Evolutionary conservation across 495 filamentous ascomycete genomes (phyloP).

Genomic region (Hypoxylon lienhwacheense): DNA sequence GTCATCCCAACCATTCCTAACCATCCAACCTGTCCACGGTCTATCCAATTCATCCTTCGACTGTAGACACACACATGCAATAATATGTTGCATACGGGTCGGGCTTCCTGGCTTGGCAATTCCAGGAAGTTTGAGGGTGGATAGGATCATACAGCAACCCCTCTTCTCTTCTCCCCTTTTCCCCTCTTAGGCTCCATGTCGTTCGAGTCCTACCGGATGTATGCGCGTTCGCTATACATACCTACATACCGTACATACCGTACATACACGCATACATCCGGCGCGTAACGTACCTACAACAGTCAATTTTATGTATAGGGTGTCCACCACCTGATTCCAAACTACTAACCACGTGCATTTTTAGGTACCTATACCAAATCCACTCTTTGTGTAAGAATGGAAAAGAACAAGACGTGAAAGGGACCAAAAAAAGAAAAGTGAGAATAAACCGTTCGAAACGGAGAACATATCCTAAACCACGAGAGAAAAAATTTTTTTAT

Average conservation of each 20-base stretch:
- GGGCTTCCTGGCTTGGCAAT: slow-evolving; percentile 28
- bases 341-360: background rate
- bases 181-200: slow-evolving; percentile 9
- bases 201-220: background rate
- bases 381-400: no score
- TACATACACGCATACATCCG: background rate
- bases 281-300: no score
- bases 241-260: background rate
- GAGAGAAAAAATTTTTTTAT: slow-evolving; percentile 1
- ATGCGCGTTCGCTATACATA: background rate
- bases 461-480: background rate
- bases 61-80: no score
- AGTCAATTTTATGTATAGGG: no score
- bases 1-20: background rate
- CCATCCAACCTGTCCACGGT: background rate
- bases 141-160: slow-evolving; percentile 27
- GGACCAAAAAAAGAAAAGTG: no score
- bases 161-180: no score
- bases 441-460: slow-evolving; percentile 5
- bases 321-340: no score
- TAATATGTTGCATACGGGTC: slow-evolving; percentile 21
- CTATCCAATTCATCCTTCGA: no score
- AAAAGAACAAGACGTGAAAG: no score
- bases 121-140: slow-evolving; percentile 25
- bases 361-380: no score